Base-by-base conservation (phyloP, 2,329 filamentous ascomycete genomes). In the Ilyonectria mors-panacis region DNA sequence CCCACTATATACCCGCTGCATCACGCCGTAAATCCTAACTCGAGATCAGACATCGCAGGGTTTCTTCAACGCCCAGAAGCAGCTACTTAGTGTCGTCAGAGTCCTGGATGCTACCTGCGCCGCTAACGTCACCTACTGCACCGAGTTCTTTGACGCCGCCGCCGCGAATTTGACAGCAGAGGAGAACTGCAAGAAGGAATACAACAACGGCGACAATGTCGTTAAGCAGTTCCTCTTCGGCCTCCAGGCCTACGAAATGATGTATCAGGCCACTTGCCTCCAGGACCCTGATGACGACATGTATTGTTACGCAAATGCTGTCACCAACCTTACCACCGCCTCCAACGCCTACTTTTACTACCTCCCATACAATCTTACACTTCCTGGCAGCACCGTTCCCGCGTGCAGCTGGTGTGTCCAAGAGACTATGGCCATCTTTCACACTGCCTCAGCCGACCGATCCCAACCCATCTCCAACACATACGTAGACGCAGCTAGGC, bases 261-360 rank as follows among this genome's bases (percentile, higher is more conserved):
- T 97, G 33, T 97, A 95, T 82, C 86, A 89, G 55, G 94, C 94
- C 3, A 92, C 92, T 7, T 99, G 96, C 78, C 86, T 97, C 21
- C 90, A 89, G 67, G 89, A 93, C 77, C 85, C 88, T 0, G 81
- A 84, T 1, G 90, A 90, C 1, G 85, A 85, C 57, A 87, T 90
- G 71, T 98, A 95, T 84, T 92, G 89, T 83, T 98, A 94, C 79
- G 93, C 93, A 71, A 92, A 93, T 73, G 94, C 95, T 56, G 90
- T 95, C 67, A 94, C 93, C 54, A 97, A 97, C 81, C 78, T 83
- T 6, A 88, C 89, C 23, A 91, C 88, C 9, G 85, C 92, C 0
- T 88, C 90, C 35, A 92, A 96, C 78, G 87, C 89, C 37, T 95
- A 95, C 76, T 87, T 96, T 39, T 99, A 98, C 82, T 95, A 92